These are phyloP conservation scores for Plantago major DNA, from an alignment of 257 asterid genomes.

Conservation along the genomic window DNA sequence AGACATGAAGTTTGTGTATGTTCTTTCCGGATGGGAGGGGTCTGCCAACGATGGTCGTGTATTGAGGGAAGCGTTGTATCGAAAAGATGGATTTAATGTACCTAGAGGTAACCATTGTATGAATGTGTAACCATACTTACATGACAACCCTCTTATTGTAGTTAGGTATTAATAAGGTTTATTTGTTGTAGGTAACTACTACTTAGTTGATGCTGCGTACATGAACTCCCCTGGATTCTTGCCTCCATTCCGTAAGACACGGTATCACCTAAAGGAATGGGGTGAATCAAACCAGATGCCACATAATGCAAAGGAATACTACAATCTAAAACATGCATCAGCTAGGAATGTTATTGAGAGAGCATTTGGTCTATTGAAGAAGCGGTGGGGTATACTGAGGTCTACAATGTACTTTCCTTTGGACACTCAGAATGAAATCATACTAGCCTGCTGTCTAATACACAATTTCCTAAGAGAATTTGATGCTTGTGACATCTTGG, in stretches of 20 bases:
- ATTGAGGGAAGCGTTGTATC: too few relatives aligned
- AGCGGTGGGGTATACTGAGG: neutral
- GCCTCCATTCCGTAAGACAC: neutral
- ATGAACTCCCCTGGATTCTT: too few relatives aligned
- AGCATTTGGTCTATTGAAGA: too few relatives aligned
- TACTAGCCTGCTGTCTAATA: too few relatives aligned
- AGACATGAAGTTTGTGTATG: neutral
- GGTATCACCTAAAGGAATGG: neutral
- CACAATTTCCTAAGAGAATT: too few relatives aligned
- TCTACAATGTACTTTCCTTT: too few relatives aligned
- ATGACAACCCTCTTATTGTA: neutral
- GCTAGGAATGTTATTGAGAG: neutral
- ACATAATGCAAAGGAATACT: neutral
- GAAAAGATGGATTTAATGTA: neutral
- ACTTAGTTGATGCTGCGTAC: neutral
- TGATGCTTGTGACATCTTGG: too few relatives aligned
- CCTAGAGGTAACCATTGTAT: neutral
- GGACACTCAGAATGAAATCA: too few relatives aligned
- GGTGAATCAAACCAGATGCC: neutral
- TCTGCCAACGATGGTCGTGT: neutral
- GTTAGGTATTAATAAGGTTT: too few relatives aligned
- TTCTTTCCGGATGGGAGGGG: neutral
- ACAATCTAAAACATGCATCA: neutral
- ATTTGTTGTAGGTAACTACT: neutral
- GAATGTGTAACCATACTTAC: neutral